Evolutionary conservation across 2,329 filamentous ascomycete genomes (phyloP), one percentile per base, ranked within the genome.

Genomic region (Xylaria multiplex): DNA sequence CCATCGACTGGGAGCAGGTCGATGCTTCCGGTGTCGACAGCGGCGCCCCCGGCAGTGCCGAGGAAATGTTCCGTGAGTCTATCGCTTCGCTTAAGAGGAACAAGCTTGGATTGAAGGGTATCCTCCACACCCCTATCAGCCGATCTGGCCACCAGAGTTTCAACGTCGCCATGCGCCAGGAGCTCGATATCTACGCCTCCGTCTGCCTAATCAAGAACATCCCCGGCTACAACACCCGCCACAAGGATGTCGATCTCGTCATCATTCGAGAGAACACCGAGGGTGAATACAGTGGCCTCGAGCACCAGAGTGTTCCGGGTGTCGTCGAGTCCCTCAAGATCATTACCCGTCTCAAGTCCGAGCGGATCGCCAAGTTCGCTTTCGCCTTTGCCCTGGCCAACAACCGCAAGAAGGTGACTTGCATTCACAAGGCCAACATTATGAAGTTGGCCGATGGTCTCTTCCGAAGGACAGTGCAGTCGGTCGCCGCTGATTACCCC

Each of bases 381-480:
- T 98, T 98, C 81, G 91, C 92, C 79, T 99, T 99, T 78, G 96
- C 96, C 66, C 91, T 98, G 65, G 96, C 96, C 82, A 99, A 99
- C 88, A 95, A 96, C 88, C 90, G 96, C 80, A 95, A 96, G 88
- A 98, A 98, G 91, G 93, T 99, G 65, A 98, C 96, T 73, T 97
- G 95, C 86, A 98, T 99, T 80, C 96, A 99, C 91, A 99, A 99
- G 89, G 96, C 96, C 84, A 99, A 99, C 88, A 99, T 99, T 86
- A 99, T 99, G 96, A 99, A 99, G 89, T 88, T 99, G 66, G 95
- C 94, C 80, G 96, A 99, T 76, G 96, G 96, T 83, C 92, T 99
- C 64, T 99, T 99, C 93, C 92, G 96, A 81, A 95, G 90, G 85
- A 98, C 96, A 74, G 96, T 98, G 88, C 93, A 97, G 86, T 87